Evolutionary conservation across 108 stramenopile species (phyloP).

Genomic region (Skeletonema tropicum): DNA sequence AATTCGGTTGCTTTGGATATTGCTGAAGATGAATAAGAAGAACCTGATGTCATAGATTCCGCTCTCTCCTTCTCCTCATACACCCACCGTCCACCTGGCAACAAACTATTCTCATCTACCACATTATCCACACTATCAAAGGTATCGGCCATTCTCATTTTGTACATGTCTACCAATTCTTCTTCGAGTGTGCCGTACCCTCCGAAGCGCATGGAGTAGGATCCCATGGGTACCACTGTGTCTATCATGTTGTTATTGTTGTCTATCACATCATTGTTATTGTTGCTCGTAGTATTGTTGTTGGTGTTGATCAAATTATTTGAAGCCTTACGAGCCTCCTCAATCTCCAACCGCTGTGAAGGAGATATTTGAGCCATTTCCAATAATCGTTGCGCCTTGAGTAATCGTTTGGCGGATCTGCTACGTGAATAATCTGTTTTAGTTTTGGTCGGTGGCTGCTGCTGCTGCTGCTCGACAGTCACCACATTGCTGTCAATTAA

Average conservation of each 20-base stretch:
- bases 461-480: neutral
- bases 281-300: no score
- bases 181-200: slow-evolving; percentile 23
- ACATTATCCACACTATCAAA: slow-evolving; percentile 53
- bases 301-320: no score
- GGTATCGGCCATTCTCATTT: slow-evolving; percentile 49
- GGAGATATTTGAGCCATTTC: slow-evolving; percentile 52
- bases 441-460: neutral
- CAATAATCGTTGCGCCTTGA: slow-evolving; percentile 36
- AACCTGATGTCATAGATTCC: neutral
- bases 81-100: slow-evolving; percentile 45
- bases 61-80: neutral
- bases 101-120: slow-evolving; percentile 44
- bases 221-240: slow-evolving; percentile 29
- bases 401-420: slow-evolving; percentile 22
- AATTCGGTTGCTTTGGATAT: neutral
- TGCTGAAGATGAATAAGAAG: neutral
- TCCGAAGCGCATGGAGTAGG: slow-evolving; percentile 24
- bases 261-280: no score
- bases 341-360: slow-evolving; percentile 39
- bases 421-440: neutral
- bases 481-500: neutral
- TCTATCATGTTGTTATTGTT: neutral
- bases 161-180: slow-evolving; percentile 10
- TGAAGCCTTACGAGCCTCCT: neutral